A percentile compares a stretch with the other conserved stretches of the same genome.
phyloP scores from a whole-genome alignment of 2,329 filamentous ascomycete species.

The Whalleya microplaca region DNA sequence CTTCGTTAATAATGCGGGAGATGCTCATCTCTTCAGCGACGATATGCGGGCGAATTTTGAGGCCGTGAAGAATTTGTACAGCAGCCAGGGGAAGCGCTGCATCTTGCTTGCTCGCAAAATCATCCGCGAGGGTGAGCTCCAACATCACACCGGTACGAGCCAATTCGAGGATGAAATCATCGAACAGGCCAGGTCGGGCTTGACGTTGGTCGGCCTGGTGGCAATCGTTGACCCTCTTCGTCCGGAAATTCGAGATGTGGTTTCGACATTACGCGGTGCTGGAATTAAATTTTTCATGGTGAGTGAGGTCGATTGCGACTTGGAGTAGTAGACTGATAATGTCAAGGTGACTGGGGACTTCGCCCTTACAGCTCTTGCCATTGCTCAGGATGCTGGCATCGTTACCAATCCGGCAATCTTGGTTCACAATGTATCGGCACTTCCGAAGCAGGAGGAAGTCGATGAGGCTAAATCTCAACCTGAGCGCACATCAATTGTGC shows the following conservation, averaged over 20 bases:
- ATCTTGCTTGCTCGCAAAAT: slow-evolving; percentile 68
- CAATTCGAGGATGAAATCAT: slow-evolving; percentile 62
- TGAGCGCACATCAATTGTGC: slow-evolving; percentile 56
- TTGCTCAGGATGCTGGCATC: slow-evolving; percentile 74
- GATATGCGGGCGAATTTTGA: slow-evolving; percentile 53
- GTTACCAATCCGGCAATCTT: slow-evolving; percentile 55
- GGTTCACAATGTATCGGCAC: slow-evolving; percentile 58
- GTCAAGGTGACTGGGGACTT: slow-evolving; percentile 73
- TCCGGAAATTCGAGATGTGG: slow-evolving; percentile 69
- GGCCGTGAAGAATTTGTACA: slow-evolving; percentile 68
- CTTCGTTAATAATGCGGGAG: slow-evolving; percentile 60
- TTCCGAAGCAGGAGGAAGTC: slow-evolving; percentile 44
- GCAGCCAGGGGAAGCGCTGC: slow-evolving; percentile 68
- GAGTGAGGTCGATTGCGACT: slow-evolving; percentile 5
- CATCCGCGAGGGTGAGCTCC: slow-evolving; percentile 46
- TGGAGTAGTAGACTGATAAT: not conserved
- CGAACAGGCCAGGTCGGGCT: slow-evolving; percentile 61
- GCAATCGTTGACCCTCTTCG: slow-evolving; percentile 80
- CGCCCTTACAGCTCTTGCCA: slow-evolving; percentile 73
- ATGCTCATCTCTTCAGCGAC: slow-evolving; percentile 52
- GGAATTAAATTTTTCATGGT: slow-evolving; percentile 81
- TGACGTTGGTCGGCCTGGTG: slow-evolving; percentile 74
- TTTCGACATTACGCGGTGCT: slow-evolving; percentile 68
- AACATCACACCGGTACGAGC: slow-evolving; percentile 46
- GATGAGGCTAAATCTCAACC: slow-evolving; percentile 29